Evolutionary conservation across 352 stramenopile species (phyloP).

Genomic region (Phytophthora citrophthora): DNA sequence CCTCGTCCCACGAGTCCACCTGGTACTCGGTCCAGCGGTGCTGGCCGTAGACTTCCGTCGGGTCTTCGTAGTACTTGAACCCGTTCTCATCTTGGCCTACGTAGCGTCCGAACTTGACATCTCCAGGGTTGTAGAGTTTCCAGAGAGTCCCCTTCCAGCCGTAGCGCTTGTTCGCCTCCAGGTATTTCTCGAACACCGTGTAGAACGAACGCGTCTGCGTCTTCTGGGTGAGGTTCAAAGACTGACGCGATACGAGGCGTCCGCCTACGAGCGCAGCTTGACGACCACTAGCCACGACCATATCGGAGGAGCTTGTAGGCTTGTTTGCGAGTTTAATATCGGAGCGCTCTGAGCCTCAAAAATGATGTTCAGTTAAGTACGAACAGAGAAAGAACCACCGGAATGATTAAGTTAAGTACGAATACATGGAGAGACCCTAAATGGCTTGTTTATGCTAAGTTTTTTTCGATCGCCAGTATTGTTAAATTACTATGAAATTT

Average conservation of each 20-base stretch:
- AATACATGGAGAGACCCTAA: too few relatives aligned
- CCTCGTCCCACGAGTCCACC: constrained; percentile 81
- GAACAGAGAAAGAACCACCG: constrained; percentile 1
- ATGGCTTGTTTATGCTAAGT: too few relatives aligned
- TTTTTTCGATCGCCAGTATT: too few relatives aligned
- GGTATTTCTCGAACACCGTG: constrained; percentile 84
- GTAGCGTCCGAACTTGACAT: constrained; percentile 89
- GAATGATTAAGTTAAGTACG: constrained; percentile 4
- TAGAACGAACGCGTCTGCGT: constrained; percentile 78
- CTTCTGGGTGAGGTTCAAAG: background rate
- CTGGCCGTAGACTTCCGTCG: constrained; percentile 72
- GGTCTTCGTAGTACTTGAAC: constrained; percentile 90
- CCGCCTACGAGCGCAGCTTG: constrained; percentile 46
- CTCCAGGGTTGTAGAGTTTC: constrained; percentile 89
- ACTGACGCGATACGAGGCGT: constrained; percentile 31
- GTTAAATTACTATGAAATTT: too few relatives aligned
- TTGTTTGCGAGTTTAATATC: background rate
- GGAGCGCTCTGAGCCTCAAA: constrained; percentile 25
- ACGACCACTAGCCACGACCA: constrained; percentile 30
- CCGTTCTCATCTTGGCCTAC: constrained; percentile 86
- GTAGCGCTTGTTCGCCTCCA: constrained; percentile 81
- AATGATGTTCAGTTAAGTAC: constrained; percentile 21
- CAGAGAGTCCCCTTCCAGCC: constrained; percentile 82
- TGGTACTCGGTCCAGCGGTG: constrained; percentile 89
- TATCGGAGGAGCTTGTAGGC: background rate